Evolutionary conservation across 441 rosid species (phyloP).

Genomic region (Oxalis stricta): DNA sequence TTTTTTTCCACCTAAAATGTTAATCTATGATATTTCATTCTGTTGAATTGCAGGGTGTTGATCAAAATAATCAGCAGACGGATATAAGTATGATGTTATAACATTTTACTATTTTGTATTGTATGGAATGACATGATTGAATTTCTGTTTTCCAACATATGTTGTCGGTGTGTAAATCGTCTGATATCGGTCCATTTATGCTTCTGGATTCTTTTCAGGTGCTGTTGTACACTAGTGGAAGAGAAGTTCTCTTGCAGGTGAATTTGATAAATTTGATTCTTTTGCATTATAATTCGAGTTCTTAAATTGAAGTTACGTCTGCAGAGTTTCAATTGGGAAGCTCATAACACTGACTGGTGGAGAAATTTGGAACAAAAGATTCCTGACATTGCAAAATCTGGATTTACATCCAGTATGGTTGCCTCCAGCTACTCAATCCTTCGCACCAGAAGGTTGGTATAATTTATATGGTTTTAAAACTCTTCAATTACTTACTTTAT

Average conservation of each 20-base stretch:
- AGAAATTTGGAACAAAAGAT: constrained; percentile 60
- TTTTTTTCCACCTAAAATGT: no score
- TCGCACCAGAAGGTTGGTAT: constrained; percentile 65
- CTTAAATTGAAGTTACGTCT: constrained; percentile 7
- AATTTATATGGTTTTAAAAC: not conserved
- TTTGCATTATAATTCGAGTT: not conserved
- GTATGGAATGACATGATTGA: no score
- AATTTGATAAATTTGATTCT: not conserved
- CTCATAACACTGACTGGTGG: constrained; percentile 91
- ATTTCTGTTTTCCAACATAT: not conserved
- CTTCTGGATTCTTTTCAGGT: constrained; percentile 25
- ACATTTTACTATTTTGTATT: not conserved
- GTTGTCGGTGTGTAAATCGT: no score
- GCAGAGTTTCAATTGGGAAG: constrained; percentile 93
- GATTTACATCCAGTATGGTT: constrained; percentile 86
- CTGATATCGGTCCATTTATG: no score
- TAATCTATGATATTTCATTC: constrained; percentile 2
- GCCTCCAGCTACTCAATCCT: constrained; percentile 71
- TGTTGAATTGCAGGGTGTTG: constrained; percentile 28
- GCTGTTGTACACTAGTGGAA: constrained; percentile 44
- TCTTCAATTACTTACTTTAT: not conserved
- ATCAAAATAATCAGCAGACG: constrained; percentile 33
- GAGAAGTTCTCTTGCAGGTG: constrained; percentile 79
- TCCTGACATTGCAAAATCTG: constrained; percentile 63
- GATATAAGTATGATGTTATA: constrained; percentile 42